Base-by-base conservation (phyloP, 2,329 filamentous ascomycete species). In the Parastagonospora nodorum region DNA sequence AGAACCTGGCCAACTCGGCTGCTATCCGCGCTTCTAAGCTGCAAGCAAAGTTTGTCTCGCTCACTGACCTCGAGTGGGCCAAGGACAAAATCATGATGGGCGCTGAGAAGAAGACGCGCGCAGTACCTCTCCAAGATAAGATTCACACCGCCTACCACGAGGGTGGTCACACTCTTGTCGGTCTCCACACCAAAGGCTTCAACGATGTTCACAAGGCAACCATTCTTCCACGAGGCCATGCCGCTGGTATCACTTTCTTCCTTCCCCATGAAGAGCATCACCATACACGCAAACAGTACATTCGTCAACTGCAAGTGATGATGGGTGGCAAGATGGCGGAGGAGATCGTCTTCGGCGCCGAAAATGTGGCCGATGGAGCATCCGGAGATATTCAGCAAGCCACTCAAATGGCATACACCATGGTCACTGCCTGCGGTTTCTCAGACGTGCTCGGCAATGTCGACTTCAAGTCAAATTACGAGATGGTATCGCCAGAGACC, bases 51-150 rank as follows among this genome's bases (percentile, higher is more conserved):
- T 83, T 87, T 39, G 90, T 99, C 45, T 83, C 84, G 10, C 88
- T 91, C 74, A 76, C 82, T 30, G 92, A 97, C 68, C 87, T 97
- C 58, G 92, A 97, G 63, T 99, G 93, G 92, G 94, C 94, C 50
- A 97, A 96, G 76, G 94, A 99, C 78, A 94, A 94, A 77, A 90
- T 99, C 46, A 88, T 96, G 73, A 96, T 99, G 91, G 94, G 94
- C 32, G 90, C 93, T 2, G 94, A 99, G 77, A 86, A 88, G 69
- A 89, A 87, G 72, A 96, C 88, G 61, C 91, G 93, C 76, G 84
- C 97, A 48, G 93, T 99, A 48, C 89, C 88, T 37, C 86, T 93
- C 58, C 92, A 96, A 77, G 94, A 99, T 77, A 97, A 95, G 78
- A 84, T 94, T 63, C 88, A 92, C 81, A 96, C 92, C n/a, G 92